Conservation (phyloP, 805 yeast species). For the Candida khao-thaluensis region DNA sequence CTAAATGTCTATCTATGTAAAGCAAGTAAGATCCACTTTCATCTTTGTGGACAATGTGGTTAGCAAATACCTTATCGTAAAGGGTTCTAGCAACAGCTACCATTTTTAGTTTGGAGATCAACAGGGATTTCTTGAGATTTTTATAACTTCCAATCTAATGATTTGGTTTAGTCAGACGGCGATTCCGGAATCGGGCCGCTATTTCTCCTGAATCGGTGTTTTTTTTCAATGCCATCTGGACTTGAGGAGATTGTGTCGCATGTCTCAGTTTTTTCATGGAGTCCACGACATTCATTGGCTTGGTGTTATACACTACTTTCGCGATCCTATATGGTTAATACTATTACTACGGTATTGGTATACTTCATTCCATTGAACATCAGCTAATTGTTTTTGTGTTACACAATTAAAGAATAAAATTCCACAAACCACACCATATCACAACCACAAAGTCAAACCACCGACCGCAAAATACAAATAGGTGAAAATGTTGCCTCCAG, state of each 20-base stretch:
- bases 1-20: slow-evolving; percentile 95
- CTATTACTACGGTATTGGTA: too few species aligned
- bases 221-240: not conserved
- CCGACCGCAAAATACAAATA: too few species aligned
- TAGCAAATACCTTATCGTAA: slow-evolving; percentile 94
- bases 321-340: too few species aligned
- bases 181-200: slow-evolving; percentile 5
- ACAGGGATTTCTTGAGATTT: not conserved
- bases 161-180: slow-evolving; percentile 1
- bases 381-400: too few species aligned
- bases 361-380: too few species aligned
- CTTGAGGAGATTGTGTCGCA: not conserved
- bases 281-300: too few species aligned
- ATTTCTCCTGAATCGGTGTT: slow-evolving; percentile 4
- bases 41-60: slow-evolving; percentile 88
- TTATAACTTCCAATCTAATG: slow-evolving; percentile 4
- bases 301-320: too few species aligned
- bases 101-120: slow-evolving; percentile 13
- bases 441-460: too few species aligned
- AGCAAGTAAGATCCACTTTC: slow-evolving; percentile 83
- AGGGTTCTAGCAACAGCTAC: slow-evolving; percentile 59
- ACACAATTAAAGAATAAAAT: too few species aligned
- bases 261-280: too few species aligned
- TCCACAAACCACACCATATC: too few species aligned
- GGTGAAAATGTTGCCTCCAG: slow-evolving; percentile 34